These are phyloP conservation scores for Aphanomyces euteiches DNA, from an alignment of 352 stramenopile genomes.

Conservation along the genomic window DNA sequence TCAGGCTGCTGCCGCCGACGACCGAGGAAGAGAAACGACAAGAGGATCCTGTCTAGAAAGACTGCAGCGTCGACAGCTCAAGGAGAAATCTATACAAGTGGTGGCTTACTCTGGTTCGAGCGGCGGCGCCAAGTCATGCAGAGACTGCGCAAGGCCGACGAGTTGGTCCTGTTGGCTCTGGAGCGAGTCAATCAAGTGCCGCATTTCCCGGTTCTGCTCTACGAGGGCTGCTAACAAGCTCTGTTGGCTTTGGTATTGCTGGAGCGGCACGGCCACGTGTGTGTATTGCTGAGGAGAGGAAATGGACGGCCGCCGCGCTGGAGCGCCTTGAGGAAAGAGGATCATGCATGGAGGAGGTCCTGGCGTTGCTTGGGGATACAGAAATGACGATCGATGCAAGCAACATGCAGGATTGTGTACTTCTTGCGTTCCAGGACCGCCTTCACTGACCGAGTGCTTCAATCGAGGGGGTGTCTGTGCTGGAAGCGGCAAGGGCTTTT, in stretches of 20 bases:
- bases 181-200: constrained; percentile 10
- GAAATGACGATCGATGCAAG: background rate
- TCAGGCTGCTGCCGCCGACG: no score
- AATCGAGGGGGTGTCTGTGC: background rate
- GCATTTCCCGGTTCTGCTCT: constrained; percentile 24
- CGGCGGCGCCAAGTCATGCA: no score
- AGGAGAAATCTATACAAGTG: no score
- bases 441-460: background rate
- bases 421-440: no score
- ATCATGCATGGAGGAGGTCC: constrained; percentile 12
- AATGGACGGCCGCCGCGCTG: no score
- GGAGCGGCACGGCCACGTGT: constrained; percentile 1
- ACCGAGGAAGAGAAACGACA: no score
- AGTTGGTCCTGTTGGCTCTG: constrained; percentile 22
- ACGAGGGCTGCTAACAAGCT: constrained; percentile 1
- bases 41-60: no score
- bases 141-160: background rate
- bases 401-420: constrained; percentile 16
- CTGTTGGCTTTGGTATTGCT: constrained; percentile 26
- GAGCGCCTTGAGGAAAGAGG: background rate
- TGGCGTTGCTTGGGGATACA: background rate
- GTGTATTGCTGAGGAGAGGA: background rate
- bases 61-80: no score
- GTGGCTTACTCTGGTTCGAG: no score
- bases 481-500: background rate